Conservation (phyloP, 2,329 filamentous ascomycete species). For the Teratosphaeria destructans region DNA sequence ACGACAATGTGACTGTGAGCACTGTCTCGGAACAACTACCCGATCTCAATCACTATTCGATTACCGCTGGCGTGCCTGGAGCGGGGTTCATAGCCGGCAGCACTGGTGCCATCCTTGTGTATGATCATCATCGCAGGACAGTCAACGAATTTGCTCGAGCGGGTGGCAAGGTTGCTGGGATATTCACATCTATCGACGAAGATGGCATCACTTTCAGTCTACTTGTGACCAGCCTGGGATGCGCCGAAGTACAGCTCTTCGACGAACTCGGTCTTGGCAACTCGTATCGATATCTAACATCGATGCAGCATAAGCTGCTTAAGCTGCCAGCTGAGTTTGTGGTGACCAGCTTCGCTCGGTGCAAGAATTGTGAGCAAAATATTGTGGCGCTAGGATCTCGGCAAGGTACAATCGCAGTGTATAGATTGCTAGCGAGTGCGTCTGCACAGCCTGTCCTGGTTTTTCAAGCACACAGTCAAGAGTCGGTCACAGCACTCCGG, state of each 20-base stretch:
- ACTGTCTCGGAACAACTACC: conserved; percentile 8
- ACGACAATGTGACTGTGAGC: conserved; percentile 18
- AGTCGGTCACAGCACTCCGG: conserved; percentile 60
- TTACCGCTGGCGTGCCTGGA: conserved; percentile 30
- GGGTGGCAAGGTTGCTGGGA: conserved; percentile 25
- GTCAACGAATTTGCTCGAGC: conserved; percentile 15
- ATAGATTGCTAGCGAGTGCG: background rate
- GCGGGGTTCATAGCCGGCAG: conserved; percentile 38
- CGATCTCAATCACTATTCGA: conserved; percentile 39
- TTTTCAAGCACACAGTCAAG: conserved; percentile 35
- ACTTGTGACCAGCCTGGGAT: conserved; percentile 29
- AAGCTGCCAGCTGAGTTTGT: conserved; percentile 34
- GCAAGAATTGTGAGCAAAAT: background rate
- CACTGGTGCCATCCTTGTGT: conserved; percentile 34
- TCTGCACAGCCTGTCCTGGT: conserved; percentile 5
- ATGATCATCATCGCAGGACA: conserved; percentile 11
- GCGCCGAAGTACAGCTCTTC: background rate
- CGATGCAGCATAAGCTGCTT: conserved; percentile 1
- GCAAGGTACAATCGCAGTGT: conserved; percentile 42
- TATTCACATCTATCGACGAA: conserved; percentile 23
- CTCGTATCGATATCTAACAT: background rate
- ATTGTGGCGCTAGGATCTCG: conserved; percentile 41
- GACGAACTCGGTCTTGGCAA: background rate
- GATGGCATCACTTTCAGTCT: conserved; percentile 19
- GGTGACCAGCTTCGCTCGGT: conserved; percentile 39